Conservation (phyloP, 2,329 filamentous ascomycete genomes). For the Fusarium nurragi region DNA sequence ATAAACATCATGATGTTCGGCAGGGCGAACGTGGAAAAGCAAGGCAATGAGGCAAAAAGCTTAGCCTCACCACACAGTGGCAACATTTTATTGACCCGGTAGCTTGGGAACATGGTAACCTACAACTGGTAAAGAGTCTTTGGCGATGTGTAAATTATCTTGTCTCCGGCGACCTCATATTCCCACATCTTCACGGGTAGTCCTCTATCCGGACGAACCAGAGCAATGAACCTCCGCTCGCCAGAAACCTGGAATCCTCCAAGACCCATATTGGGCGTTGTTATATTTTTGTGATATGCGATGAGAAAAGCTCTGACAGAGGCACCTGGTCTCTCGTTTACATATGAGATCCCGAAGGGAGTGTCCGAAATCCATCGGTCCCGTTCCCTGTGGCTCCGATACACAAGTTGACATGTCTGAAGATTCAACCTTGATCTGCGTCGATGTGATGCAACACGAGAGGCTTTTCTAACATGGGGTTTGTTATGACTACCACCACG, state of each 20-base stretch:
- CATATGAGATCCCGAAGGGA: slow-evolving; percentile 18
- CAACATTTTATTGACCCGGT: slow-evolving; percentile 1
- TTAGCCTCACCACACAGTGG: slow-evolving; percentile 15
- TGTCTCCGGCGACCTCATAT: slow-evolving; percentile 10
- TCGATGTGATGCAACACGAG: slow-evolving; percentile 37
- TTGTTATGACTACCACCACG: slow-evolving; percentile 12
- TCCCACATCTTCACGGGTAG: slow-evolving; percentile 14
- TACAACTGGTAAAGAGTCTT: background rate
- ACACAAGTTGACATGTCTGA: background rate
- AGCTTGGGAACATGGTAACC: background rate
- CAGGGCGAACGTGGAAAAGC: slow-evolving; percentile 20
- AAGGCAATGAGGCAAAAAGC: slow-evolving; percentile 14
- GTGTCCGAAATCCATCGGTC: slow-evolving; percentile 40
- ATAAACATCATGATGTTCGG: slow-evolving; percentile 12
- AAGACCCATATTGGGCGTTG: slow-evolving; percentile 15
- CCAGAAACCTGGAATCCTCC: slow-evolving; percentile 12
- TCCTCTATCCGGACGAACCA: slow-evolving; percentile 23
- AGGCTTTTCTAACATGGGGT: slow-evolving; percentile 11
- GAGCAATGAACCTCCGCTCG: slow-evolving; percentile 10
- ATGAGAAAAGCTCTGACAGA: slow-evolving; percentile 16
- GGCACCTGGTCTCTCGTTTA: background rate
- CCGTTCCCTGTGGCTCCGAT: slow-evolving; percentile 5
- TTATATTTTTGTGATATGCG: slow-evolving; percentile 39
- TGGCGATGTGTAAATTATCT: slow-evolving; percentile 3
- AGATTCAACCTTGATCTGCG: slow-evolving; percentile 17